Percentiles rank a stretch among this genome's conserved stretches.
Conservation (phyloP, 1,284 basidiomycete genomes). For the Lignosus rhinocerotis region DNA sequence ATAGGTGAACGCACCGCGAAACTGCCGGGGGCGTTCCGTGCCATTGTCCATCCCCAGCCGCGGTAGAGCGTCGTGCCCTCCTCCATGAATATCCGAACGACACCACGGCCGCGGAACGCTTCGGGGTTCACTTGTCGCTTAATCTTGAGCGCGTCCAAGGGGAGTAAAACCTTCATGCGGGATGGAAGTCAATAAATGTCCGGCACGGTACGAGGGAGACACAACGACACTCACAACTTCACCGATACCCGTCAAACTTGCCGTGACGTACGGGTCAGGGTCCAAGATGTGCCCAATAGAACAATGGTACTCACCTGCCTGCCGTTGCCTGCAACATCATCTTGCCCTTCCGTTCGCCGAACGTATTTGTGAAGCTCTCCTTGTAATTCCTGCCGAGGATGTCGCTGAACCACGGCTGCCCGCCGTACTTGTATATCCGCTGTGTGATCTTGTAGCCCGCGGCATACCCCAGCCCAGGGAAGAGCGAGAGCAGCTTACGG, state of each 20-base stretch:
- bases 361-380: constrained; percentile 74
- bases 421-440: constrained; percentile 97
- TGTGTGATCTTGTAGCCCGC: constrained; percentile 96
- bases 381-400: constrained; percentile 81
- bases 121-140: constrained; percentile 98
- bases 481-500: constrained; percentile 87
- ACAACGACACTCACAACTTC: constrained; percentile 75
- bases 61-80: constrained; percentile 93
- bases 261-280: not conserved
- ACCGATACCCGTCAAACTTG: constrained; percentile 91
- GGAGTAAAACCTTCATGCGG: constrained; percentile 73
- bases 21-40: constrained; percentile 93
- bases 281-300: not conserved
- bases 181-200: constrained; percentile 10
- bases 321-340: constrained; percentile 95
- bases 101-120: constrained; percentile 90
- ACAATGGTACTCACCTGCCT: constrained; percentile 63
- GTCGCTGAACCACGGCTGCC: constrained; percentile 98
- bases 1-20: constrained; percentile 75
- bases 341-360: constrained; percentile 96
- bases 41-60: constrained; percentile 99
- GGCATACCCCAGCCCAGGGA: constrained; percentile 97
- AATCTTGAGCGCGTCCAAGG: constrained; percentile 96
- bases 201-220: not conserved
- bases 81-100: constrained; percentile 88